These are phyloP conservation scores for Daldinia sp. DNA, from an alignment of 2,329 filamentous ascomycete species.

Conservation along the genomic window DNA sequence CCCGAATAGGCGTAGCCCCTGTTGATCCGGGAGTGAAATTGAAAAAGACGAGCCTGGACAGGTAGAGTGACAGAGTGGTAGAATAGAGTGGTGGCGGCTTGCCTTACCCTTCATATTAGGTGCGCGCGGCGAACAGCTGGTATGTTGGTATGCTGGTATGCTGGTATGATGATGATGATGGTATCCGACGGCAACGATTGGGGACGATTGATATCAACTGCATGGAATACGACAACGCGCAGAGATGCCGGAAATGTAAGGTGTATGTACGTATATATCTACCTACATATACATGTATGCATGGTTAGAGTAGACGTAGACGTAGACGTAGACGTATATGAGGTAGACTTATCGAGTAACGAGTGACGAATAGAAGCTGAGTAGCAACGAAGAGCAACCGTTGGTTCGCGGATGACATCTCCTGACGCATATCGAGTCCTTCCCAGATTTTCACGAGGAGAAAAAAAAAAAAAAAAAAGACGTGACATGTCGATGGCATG, in stretches of 20 bases:
- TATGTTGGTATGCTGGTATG: too few relatives aligned
- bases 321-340: too few relatives aligned
- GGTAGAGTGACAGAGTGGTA: too few relatives aligned
- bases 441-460: not conserved
- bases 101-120: conserved; percentile 6
- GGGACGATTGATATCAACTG: conserved; percentile 23
- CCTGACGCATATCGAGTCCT: not conserved
- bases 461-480: not conserved
- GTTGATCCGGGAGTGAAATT: conserved; percentile 35
- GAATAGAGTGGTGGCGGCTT: not conserved
- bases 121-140: conserved; percentile 15
- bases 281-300: conserved; percentile 20
- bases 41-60: conserved; percentile 22
- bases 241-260: conserved; percentile 33
- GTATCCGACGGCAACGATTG: conserved; percentile 14
- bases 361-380: not conserved
- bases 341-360: not conserved
- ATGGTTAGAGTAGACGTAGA: conserved; percentile 4
- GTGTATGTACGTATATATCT: conserved; percentile 19
- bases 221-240: conserved; percentile 26
- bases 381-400: not conserved
- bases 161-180: conserved; percentile 10
- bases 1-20: conserved; percentile 32
- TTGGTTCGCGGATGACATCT: conserved; percentile 9
- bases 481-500: not conserved